Percentiles rank a stretch among this genome's conserved stretches.
phyloP scores from a whole-genome alignment of 148 eudicot genomes.

The Fagopyrum esculentum region DNA sequence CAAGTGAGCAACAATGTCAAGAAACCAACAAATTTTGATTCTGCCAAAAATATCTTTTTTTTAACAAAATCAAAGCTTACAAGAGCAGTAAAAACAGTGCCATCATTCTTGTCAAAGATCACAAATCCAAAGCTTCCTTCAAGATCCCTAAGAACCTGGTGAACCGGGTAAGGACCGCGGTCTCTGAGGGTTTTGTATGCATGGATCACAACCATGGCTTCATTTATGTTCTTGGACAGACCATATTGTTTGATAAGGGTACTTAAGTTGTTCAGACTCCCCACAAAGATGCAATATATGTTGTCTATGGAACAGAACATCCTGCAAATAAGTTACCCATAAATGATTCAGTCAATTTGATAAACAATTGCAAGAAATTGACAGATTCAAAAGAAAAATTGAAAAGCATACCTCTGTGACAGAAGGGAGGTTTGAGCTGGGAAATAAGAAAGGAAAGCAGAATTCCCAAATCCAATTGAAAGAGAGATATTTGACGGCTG shows the following conservation, averaged over 20 bases:
- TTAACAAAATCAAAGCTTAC: constrained; percentile 24
- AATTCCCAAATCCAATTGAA: constrained; percentile 52
- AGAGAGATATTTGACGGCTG: constrained; percentile 31
- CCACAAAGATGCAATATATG: constrained; percentile 70
- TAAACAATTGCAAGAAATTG: neutral
- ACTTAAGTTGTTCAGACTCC: constrained; percentile 54
- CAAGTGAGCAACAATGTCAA: neutral
- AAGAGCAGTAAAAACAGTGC: constrained; percentile 60
- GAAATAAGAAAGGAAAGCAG: constrained; percentile 59
- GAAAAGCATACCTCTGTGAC: constrained; percentile 27
- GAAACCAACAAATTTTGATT: neutral
- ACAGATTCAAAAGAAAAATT: neutral
- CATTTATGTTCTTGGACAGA: constrained; percentile 53
- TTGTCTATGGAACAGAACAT: constrained; percentile 65
- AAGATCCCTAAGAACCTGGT: constrained; percentile 70
- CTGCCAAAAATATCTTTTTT: neutral
- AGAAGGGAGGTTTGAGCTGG: constrained; percentile 33
- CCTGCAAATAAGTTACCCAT: constrained; percentile 25
- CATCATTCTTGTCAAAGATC: constrained; percentile 57
- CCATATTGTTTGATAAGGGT: constrained; percentile 69
- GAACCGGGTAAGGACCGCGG: constrained; percentile 86
- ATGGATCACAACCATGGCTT: constrained; percentile 66
- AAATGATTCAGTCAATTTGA: no score
- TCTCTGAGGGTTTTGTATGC: constrained; percentile 89
- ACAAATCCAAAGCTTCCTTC: constrained; percentile 91